Base-by-base conservation (phyloP, 768 basidiomycete species). In the Pisolithus tinctorius region DNA sequence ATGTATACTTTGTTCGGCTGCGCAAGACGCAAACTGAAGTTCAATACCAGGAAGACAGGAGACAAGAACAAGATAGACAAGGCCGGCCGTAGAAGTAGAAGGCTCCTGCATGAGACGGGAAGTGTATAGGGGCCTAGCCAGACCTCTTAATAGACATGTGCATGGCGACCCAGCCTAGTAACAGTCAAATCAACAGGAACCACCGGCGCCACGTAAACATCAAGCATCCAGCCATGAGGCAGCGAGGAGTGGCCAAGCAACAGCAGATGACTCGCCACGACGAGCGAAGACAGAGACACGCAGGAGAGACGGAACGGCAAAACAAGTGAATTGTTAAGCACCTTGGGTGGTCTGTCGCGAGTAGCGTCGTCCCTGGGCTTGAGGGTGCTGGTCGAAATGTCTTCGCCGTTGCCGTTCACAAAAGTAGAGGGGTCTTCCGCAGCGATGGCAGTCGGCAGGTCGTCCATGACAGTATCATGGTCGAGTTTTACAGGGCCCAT, bases 1-100 rank as follows among this genome's bases (percentile, higher is more conserved):
- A 93, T 82, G 68, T 93, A 93, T 68, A 93, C 84, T 74, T 93
- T 93, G 74, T 90, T 91, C 74, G 88, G 85, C 88, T 92, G 79
- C 74, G 43, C 43, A 76, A 74, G 75, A 78, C 76, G 80, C 72
- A 81, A 76, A 69, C 78, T 31, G 42, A 8, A n/a, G 30, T 64
- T 83, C 74, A 84, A 82, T 81, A 82, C 79, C 73, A 62, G 77
- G 67, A 66, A 64, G 75, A 74, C 45, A 74, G 72, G 55, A 60
- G 60, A 77, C 63, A 68, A 72, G 66, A 74, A 76, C 69, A 73
- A 59, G 69, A 69, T 43, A 43, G 57, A 59, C 59, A 71, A 70
- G 71, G 69, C 68, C 66, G 71, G 69, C 40, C 51, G 53, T 29
- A 46, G 45, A 60, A 56, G 31, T 36, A 54, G 57, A 49, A 57